phyloP scores from a whole-genome alignment of 768 basidiomycete genomes.

The Naganishia kalamii region DNA sequence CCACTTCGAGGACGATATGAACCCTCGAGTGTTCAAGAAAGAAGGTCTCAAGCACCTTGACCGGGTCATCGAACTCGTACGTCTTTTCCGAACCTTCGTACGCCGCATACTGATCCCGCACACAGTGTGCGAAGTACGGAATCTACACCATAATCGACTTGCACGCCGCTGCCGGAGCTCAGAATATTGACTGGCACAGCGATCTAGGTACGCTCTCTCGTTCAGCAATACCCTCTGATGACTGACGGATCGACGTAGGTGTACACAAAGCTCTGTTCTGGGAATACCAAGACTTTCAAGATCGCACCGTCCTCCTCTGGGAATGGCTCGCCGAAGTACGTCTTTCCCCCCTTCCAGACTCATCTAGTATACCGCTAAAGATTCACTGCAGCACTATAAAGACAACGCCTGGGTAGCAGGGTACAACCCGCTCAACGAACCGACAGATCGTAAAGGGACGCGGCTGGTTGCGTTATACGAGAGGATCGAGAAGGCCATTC shows the following conservation, averaged over 20 bases:
- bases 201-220: constrained; percentile 47
- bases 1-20: constrained; percentile 59
- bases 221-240: too few species aligned
- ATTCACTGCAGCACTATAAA: constrained; percentile 71
- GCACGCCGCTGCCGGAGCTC: constrained; percentile 56
- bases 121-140: constrained; percentile 61
- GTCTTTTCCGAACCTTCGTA: background rate
- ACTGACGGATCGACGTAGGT: too few species aligned
- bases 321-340: constrained; percentile 62
- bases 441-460: constrained; percentile 63
- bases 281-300: constrained; percentile 78
- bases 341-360: too few species aligned
- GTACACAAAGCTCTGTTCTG: constrained; percentile 54
- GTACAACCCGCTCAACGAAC: constrained; percentile 81
- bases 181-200: constrained; percentile 64
- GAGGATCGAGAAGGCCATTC: constrained; percentile 64
- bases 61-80: constrained; percentile 58
- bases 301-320: constrained; percentile 72
- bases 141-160: constrained; percentile 73
- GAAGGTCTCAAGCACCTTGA: constrained; percentile 76
- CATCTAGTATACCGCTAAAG: too few species aligned
- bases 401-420: constrained; percentile 76
- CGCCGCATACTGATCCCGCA: background rate
- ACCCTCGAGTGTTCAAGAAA: constrained; percentile 67
- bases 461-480: constrained; percentile 64